Conservation (phyloP, 768 basidiomycete genomes). For the Hebeloma cylindrosporum region DNA sequence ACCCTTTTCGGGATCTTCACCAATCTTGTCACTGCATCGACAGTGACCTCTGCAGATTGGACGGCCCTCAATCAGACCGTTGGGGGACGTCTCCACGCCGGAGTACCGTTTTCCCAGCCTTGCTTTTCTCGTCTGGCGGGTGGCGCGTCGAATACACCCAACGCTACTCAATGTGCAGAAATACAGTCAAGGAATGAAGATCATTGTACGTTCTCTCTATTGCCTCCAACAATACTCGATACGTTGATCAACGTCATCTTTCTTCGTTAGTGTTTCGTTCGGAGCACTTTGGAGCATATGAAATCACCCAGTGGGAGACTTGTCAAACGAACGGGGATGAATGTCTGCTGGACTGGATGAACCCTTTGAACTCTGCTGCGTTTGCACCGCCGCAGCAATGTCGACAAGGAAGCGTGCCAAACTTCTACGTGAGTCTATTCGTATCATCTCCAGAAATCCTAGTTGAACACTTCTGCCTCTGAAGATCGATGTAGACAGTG, state of each 20-base stretch:
- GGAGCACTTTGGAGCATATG: slow-evolving; percentile 12
- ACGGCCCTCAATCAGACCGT: slow-evolving; percentile 11
- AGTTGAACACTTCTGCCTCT: not conserved
- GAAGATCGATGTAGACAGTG: slow-evolving; percentile 41
- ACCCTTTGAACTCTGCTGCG: slow-evolving; percentile 30
- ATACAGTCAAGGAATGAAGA: slow-evolving; percentile 18
- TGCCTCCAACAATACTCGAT: too few species aligned
- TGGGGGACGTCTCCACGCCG: slow-evolving; percentile 13
- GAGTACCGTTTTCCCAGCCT: slow-evolving; percentile 17
- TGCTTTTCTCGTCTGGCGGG: slow-evolving; percentile 12
- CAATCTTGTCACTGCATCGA: not conserved
- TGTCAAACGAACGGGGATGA: slow-evolving; percentile 48
- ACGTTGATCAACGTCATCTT: not conserved
- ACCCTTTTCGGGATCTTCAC: too few species aligned
- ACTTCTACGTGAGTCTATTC: slow-evolving; percentile 7
- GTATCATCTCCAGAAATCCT: not conserved
- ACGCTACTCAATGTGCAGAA: slow-evolving; percentile 8
- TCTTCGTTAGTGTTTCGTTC: slow-evolving; percentile 12
- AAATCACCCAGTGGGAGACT: slow-evolving; percentile 50
- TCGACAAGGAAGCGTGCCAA: slow-evolving; percentile 33
- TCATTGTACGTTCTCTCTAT: slow-evolving; percentile 10
- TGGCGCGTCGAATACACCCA: not conserved
- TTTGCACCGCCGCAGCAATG: slow-evolving; percentile 35
- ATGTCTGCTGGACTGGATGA: slow-evolving; percentile 46
- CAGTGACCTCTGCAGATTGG: slow-evolving; percentile 7